These are phyloP conservation scores for Postia placenta DNA, from an alignment of 768 basidiomycete genomes.

Conservation along the genomic window DNA sequence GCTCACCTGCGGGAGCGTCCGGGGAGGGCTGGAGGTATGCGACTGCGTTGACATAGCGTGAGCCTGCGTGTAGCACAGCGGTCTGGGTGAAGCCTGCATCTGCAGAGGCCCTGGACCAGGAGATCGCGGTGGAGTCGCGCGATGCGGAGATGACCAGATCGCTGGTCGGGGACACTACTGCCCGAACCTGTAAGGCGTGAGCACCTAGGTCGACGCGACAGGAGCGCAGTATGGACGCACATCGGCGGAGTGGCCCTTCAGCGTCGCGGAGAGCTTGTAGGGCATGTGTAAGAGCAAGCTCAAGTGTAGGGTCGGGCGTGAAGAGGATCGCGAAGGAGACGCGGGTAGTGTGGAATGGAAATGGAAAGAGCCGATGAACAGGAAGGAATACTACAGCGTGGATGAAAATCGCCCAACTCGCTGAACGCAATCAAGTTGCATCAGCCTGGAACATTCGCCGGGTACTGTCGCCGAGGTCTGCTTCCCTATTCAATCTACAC, in stretches of 20 bases:
- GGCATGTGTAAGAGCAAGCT: slow-evolving; percentile 40
- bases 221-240: slow-evolving; percentile 36
- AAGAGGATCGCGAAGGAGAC: background rate
- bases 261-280: slow-evolving; percentile 72
- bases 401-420: slow-evolving; percentile 3
- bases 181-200: slow-evolving; percentile 62
- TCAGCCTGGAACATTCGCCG: slow-evolving; percentile 9
- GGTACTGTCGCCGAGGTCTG: too few relatives aligned
- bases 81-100: slow-evolving; percentile 47
- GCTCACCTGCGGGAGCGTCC: slow-evolving; percentile 65
- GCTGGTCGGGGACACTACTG: slow-evolving; percentile 68
- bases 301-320: background rate
- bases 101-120: slow-evolving; percentile 60
- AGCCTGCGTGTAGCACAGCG: slow-evolving; percentile 53
- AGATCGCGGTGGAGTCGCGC: slow-evolving; percentile 85
- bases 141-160: slow-evolving; percentile 84
- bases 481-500: too few relatives aligned
- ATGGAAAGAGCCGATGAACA: background rate
- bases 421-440: slow-evolving; percentile 1
- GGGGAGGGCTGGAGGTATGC: slow-evolving; percentile 67
- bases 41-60: slow-evolving; percentile 77
- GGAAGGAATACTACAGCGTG: background rate
- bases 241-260: slow-evolving; percentile 67
- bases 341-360: background rate
- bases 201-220: slow-evolving; percentile 11